Conservation (phyloP, 257 asterid genomes). For the Phtheirospermum japonicum region DNA sequence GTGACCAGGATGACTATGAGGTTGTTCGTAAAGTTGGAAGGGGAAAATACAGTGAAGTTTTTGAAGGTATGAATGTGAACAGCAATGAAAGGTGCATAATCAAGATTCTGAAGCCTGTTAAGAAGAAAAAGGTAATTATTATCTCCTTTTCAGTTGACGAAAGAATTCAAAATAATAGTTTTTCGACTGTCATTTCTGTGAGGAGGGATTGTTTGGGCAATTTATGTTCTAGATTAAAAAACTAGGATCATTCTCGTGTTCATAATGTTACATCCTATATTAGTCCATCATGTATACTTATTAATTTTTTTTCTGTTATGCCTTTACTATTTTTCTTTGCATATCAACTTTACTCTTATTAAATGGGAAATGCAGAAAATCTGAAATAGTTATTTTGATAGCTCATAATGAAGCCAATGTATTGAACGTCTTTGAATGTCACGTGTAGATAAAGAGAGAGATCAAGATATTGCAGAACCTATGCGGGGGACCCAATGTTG, state of each 20-base stretch:
- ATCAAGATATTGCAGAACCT: slow-evolving; percentile 74
- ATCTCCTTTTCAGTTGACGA: slow-evolving; percentile 1
- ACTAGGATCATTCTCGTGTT: background rate
- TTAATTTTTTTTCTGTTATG: background rate
- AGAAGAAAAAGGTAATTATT: slow-evolving; percentile 81
- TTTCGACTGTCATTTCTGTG: slow-evolving; percentile 2
- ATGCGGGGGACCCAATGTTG: slow-evolving; percentile 71
- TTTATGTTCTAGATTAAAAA: slow-evolving; percentile 6
- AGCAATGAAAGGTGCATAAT: slow-evolving; percentile 78
- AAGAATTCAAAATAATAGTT: background rate
- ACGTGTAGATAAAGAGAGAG: slow-evolving; percentile 68
- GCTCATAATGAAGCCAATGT: background rate
- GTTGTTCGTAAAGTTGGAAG: slow-evolving; percentile 95
- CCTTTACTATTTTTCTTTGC: background rate
- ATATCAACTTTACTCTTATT: slow-evolving; percentile 2
- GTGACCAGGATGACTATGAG: slow-evolving; percentile 92
- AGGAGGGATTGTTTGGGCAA: background rate
- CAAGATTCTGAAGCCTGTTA: slow-evolving; percentile 93
- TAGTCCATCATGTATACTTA: background rate
- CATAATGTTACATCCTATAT: background rate
- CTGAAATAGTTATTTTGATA: slow-evolving; percentile 4
- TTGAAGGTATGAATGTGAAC: slow-evolving; percentile 87
- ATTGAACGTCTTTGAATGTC: slow-evolving; percentile 13
- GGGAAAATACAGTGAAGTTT: slow-evolving; percentile 96
- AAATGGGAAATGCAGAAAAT: background rate